Conservation (phyloP, 1,284 basidiomycete genomes). For the Microbotryomycetes sp. region DNA sequence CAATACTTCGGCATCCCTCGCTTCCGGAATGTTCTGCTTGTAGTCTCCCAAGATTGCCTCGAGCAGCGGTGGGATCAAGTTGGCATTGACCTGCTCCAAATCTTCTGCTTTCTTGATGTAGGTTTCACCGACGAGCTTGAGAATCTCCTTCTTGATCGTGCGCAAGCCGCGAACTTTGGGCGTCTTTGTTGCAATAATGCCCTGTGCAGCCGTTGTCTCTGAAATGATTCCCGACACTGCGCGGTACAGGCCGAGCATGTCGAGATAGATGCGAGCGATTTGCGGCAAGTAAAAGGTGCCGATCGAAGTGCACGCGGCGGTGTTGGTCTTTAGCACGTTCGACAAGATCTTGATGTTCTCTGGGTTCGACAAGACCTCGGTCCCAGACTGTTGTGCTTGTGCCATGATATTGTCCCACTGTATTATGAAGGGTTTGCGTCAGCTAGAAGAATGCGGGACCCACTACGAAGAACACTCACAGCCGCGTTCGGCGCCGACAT, state of each 20-base stretch:
- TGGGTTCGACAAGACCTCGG: conserved; percentile 81
- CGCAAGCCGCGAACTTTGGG: conserved; percentile 90
- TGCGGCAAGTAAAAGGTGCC: conserved; percentile 96
- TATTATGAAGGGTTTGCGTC: too few relatives aligned
- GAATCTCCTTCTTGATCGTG: conserved; percentile 97
- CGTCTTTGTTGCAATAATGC: conserved; percentile 89
- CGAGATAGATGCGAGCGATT: conserved; percentile 90
- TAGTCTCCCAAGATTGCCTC: conserved; percentile 98
- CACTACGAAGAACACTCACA: conserved; percentile 14
- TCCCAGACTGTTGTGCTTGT: conserved; percentile 76
- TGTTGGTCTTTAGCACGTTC: conserved; percentile 98
- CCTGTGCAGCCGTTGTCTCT: conserved; percentile 80
- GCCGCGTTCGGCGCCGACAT: conserved; percentile 98
- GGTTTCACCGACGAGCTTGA: conserved; percentile 87
- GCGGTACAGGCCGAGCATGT: conserved; percentile 97
- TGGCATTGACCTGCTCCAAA: conserved; percentile 80
- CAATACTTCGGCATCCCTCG: conserved; percentile 93
- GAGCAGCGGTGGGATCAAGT: conserved; percentile 89
- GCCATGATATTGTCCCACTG: conserved; percentile 97
- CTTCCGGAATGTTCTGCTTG: conserved; percentile 84
- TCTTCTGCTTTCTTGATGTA: conserved; percentile 85
- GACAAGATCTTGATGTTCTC: conserved; percentile 97
- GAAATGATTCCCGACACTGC: conserved; percentile 97
- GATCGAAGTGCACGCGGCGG: conserved; percentile 94
- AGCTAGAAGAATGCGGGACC: neutral